These are phyloP conservation scores for Leishmania tropica DNA, from an alignment of 208 protist genomes.

Conservation along the genomic window DNA sequence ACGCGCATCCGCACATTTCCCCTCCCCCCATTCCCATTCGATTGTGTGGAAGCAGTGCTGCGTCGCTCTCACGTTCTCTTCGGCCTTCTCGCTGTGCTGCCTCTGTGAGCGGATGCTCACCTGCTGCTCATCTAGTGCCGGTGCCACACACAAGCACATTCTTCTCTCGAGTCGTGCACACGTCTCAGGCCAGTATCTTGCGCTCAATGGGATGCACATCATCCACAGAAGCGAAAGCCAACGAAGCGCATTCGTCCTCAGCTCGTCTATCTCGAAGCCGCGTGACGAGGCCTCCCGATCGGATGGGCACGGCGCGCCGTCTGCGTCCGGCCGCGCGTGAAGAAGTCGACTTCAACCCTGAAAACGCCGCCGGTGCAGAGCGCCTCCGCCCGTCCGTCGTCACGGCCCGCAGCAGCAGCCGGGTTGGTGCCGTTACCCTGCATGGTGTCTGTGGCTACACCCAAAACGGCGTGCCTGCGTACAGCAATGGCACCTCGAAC, in stretches of 20 bases:
- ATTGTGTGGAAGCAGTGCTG: background rate
- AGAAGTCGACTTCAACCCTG: background rate
- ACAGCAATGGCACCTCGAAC: conserved; percentile 68
- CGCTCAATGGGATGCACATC: background rate
- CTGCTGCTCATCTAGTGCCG: background rate
- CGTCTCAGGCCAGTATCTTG: background rate
- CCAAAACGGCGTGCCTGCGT: conserved; percentile 54
- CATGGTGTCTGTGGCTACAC: conserved; percentile 65
- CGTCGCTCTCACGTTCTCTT: background rate
- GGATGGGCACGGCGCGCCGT: background rate
- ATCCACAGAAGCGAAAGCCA: background rate
- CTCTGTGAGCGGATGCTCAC: background rate
- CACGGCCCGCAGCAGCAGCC: background rate
- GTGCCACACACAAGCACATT: background rate
- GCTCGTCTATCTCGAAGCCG: background rate
- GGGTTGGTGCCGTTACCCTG: conserved; percentile 13
- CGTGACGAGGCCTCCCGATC: background rate
- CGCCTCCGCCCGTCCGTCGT: background rate
- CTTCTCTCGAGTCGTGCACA: background rate
- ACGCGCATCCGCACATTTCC: background rate
- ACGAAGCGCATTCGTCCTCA: background rate
- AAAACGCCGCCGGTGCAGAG: background rate
- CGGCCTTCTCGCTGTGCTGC: background rate
- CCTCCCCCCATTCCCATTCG: background rate
- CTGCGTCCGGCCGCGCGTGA: background rate